These are phyloP conservation scores for Sclerotinia minor DNA, from an alignment of 2,329 filamentous ascomycete genomes.

Conservation along the genomic window DNA sequence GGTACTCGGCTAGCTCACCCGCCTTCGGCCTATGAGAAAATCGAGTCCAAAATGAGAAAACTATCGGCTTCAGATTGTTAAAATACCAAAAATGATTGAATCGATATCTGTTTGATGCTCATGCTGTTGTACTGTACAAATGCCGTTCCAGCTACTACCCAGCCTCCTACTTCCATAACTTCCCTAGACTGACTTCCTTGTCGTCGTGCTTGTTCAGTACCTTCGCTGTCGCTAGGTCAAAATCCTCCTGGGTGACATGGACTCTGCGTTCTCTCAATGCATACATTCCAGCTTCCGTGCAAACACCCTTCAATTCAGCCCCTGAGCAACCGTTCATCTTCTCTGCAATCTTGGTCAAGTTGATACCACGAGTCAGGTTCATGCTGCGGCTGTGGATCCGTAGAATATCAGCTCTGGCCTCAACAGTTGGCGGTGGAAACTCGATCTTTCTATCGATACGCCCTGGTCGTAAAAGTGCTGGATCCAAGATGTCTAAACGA, in stretches of 20 bases:
- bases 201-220: constrained; percentile 99
- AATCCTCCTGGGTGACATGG: constrained; percentile 98
- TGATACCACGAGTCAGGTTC: constrained; percentile 97
- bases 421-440: constrained; percentile 94
- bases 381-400: constrained; percentile 97
- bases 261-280: constrained; percentile 92
- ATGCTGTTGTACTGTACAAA: constrained; percentile 42
- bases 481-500: constrained; percentile 94
- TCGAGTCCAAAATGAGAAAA: neutral
- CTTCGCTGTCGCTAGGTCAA: constrained; percentile 97
- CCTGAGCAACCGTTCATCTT: constrained; percentile 99
- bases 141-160: constrained; percentile 21
- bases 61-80: neutral
- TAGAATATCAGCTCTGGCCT: constrained; percentile 95
- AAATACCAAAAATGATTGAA: constrained; percentile 21
- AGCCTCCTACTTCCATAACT: constrained; percentile 71
- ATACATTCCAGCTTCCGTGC: constrained; percentile 98
- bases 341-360: constrained; percentile 96
- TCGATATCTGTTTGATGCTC: constrained; percentile 25
- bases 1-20: constrained; percentile 1
- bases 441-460: constrained; percentile 99
- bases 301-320: constrained; percentile 97
- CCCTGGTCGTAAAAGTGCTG: constrained; percentile 89
- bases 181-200: constrained; percentile 89
- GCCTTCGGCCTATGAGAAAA: constrained; percentile 9